Conservation (phyloP, 2,329 filamentous ascomycete genomes). For the Fusarium sp. region DNA sequence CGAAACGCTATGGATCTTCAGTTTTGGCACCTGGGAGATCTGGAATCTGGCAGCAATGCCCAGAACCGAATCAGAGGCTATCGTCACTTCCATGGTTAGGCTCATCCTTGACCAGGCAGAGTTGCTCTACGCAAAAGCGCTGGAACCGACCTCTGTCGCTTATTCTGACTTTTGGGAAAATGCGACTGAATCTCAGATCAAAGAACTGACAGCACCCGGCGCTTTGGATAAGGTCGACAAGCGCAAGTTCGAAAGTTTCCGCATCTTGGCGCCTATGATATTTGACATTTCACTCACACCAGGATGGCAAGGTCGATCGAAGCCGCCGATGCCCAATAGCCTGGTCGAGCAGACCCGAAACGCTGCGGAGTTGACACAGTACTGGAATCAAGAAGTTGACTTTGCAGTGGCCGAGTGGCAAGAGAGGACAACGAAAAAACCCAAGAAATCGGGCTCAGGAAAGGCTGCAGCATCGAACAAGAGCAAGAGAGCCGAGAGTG, state of each 20-base stretch:
- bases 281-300: constrained; percentile 69
- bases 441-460: constrained; percentile 52
- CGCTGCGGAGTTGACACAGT: constrained; percentile 63
- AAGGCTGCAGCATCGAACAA: constrained; percentile 31
- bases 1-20: constrained; percentile 69
- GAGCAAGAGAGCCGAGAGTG: constrained; percentile 24
- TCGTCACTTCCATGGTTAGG: constrained; percentile 56
- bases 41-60: constrained; percentile 67
- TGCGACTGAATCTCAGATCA: constrained; percentile 47
- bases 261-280: constrained; percentile 65
- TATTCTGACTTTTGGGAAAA: constrained; percentile 61
- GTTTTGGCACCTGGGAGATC: constrained; percentile 69
- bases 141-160: constrained; percentile 60
- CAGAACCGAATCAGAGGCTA: constrained; percentile 53
- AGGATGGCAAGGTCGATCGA: constrained; percentile 64
- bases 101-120: constrained; percentile 64
- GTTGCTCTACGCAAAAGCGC: constrained; percentile 61
- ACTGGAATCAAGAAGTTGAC: constrained; percentile 66
- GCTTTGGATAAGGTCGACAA: constrained; percentile 46
- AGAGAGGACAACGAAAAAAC: constrained; percentile 57
- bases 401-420: constrained; percentile 62
- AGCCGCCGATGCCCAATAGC: constrained; percentile 61
- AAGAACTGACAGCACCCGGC: constrained; percentile 46
- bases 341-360: constrained; percentile 69
- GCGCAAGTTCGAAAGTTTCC: constrained; percentile 60